These are phyloP conservation scores for Crithidia acanthocephali DNA, from an alignment of 208 protist species.

Conservation along the genomic window DNA sequence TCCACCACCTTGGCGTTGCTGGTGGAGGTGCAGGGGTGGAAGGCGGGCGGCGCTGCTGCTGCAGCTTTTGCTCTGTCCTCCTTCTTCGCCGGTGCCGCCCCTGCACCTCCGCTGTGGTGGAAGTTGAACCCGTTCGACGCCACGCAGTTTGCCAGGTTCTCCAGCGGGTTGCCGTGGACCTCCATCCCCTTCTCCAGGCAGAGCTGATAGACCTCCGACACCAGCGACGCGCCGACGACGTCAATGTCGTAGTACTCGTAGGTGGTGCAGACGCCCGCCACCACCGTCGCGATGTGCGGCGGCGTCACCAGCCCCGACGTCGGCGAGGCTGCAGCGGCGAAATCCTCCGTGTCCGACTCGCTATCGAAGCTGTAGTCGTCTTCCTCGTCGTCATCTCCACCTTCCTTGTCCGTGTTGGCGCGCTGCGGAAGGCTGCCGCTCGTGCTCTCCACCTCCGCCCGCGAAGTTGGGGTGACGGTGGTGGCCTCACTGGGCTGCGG, in stretches of 20 bases:
- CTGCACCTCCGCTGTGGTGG: constrained; percentile 21
- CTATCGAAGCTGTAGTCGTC: background rate
- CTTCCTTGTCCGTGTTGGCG: background rate
- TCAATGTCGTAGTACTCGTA: constrained; percentile 86
- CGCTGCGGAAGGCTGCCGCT: background rate
- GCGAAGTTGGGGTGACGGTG: background rate
- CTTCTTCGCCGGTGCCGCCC: background rate
- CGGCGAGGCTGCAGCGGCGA: background rate
- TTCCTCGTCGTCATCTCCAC: background rate
- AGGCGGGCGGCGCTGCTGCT: constrained; percentile 20
- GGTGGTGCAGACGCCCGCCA: constrained; percentile 11
- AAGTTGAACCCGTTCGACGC: constrained; percentile 70
- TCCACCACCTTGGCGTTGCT: constrained; percentile 86
- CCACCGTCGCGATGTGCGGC: constrained; percentile 15
- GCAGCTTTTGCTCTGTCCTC: background rate
- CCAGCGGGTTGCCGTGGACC: constrained; percentile 19
- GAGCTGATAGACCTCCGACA: constrained; percentile 79
- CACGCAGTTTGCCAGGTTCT: constrained; percentile 17
- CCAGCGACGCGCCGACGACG: constrained; percentile 49
- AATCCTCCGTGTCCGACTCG: background rate
- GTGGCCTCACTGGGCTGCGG: background rate
- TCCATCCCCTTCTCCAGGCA: constrained; percentile 46
- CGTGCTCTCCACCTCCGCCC: too few species aligned
- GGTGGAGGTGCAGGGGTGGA: constrained; percentile 63
- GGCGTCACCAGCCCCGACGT: background rate